Evolutionary conservation across 805 yeast species (phyloP), one percentile per base, ranked within the genome.

Genomic region (Starmerella bacillaris): DNA sequence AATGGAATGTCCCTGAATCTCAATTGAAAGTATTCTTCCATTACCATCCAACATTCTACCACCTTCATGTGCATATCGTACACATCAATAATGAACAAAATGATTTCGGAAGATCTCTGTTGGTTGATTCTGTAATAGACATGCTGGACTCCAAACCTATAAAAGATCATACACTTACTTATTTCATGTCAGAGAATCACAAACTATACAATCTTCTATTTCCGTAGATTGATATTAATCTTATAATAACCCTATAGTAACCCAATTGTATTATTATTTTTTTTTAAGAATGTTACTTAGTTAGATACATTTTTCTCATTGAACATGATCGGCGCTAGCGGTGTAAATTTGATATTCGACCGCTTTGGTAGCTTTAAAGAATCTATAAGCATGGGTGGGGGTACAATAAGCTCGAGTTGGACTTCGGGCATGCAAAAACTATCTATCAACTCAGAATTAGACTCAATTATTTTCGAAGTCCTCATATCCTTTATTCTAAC

Each of bases 1-100:
- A 58, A 28, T 78, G 67, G 50, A 59, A 61, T 9, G 49, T 82
- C 9, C 53, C 46, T 2, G 46, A 58, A 1, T 75, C 76, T 50
- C 68, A 73, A 45, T 53, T 89, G 45, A 67, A 92, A 38, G 52
- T 83, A 1, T 89, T 78, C 51, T 66, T 89, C 33, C 98, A 89
- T 46, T 59, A 89, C 55, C 96, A 84, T 45, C 98, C 98, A 0
- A 78, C 94, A 0, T 89, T 86, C 54, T 89, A 89, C 51, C 96
- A 89, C 50, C 76, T 89, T 61, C 98, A 89, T 52, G 67, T 89
- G 14, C 98, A 89, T 53, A 74, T 80, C 14, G 93, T 82, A 15
- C 76, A 78, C 48, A 63, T 78, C 4, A 63, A 57, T 15, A 78
- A 78, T 46, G 70, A 36, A 72, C 82, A 31, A 65, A 67, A 43